Evolutionary conservation across 2,329 filamentous ascomycete genomes (phyloP), one percentile per base, ranked within the genome.

Genomic region (Exophiala mesophila): DNA sequence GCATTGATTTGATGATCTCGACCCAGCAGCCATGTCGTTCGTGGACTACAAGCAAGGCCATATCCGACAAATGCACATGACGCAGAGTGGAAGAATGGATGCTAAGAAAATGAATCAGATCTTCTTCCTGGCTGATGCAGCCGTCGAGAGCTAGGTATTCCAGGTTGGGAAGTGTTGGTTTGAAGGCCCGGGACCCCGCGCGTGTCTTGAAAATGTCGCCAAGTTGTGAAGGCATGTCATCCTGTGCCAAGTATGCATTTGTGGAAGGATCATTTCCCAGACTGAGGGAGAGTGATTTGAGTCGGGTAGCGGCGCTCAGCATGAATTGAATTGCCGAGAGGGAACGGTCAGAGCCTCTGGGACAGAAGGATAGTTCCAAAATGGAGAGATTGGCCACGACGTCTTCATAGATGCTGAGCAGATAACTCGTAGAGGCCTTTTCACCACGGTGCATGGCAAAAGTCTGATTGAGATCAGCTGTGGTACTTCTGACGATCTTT

Each of bases 21-120:
- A 53, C 50, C 50, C 50, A 53, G 26, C 50, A 53, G 30, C 46
- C 44, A 12, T 45, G 44, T n/a, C 47, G 41, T 33, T 50, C 50
- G n/a, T 45, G 41, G 7, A 20, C 45, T 5, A 44, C 50, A 6
- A 53, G 41, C 9, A 53, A 38, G 6, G 50, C 45, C 28, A 53
- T 46, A 28, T 53, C 46, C 3, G 50, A 50, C 19, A 53, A 36
- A 18, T 49, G 37, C 20, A 53, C 28, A 5, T 33, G 28, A 23
- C 47, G 44, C 2, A 53, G 33, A n/a, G 47, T 50, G 7, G 41
- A 24, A 7, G 47, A 28, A 32, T 53, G 50, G 15, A 53, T 39
- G 29, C 34, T 48, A 6, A 53, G 36, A 23, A 53, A 50, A 26
- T 53, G 50, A 17, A 53, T 39, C 3, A 53, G 32, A 9, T 53